Conservation (phyloP, 106 monocot species). For the Apostasia ramifera region DNA sequence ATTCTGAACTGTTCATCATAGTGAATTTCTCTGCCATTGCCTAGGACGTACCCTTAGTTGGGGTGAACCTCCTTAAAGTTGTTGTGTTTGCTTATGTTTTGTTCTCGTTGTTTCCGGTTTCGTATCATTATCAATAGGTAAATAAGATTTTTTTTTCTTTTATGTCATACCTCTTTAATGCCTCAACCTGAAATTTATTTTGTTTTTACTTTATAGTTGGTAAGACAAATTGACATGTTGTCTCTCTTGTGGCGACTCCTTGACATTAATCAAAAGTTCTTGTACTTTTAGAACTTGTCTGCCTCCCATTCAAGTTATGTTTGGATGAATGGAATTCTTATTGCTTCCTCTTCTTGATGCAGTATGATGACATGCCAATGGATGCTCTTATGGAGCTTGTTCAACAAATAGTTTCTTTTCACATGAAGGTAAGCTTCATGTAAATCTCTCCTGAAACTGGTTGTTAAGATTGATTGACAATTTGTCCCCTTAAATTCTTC, state of each 20-base stretch:
- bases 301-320: not conserved
- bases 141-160: too few relatives aligned
- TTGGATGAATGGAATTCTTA: not conserved
- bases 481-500: not conserved
- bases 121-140: too few relatives aligned
- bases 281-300: not conserved
- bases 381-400: constrained; percentile 92
- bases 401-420: constrained; percentile 93
- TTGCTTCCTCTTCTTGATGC: constrained; percentile 22
- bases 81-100: too few relatives aligned
- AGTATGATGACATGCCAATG: constrained; percentile 59
- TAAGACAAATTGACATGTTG: not conserved
- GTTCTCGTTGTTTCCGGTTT: too few relatives aligned
- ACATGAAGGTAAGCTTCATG: constrained; percentile 76
- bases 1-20: too few relatives aligned
- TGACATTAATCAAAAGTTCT: not conserved
- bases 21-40: too few relatives aligned
- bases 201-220: not conserved
- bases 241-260: not conserved
- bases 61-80: too few relatives aligned
- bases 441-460: not conserved
- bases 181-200: not conserved
- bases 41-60: too few relatives aligned
- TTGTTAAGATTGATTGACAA: not conserved
- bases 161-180: not conserved